Conservation (phyloP, 306 rosid species). For the Fragaria ananassa region DNA sequence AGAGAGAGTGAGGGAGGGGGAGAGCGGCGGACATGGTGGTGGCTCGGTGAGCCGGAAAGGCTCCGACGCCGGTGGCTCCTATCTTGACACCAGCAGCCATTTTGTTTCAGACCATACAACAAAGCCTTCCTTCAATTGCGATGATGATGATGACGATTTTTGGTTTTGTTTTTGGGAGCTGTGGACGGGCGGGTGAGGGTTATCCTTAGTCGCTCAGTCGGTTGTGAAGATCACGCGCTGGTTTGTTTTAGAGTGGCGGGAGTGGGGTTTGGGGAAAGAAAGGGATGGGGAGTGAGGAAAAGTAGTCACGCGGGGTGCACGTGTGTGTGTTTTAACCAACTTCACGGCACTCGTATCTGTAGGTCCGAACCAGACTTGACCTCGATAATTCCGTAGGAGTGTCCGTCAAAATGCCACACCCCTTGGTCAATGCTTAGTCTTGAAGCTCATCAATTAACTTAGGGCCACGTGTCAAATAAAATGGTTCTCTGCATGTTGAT, state of each 20-base stretch:
- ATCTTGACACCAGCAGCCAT: constrained; percentile 54
- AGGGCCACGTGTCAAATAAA: too few species aligned
- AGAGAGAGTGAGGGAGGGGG: constrained; percentile 18
- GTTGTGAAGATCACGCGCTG: background rate
- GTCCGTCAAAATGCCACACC: background rate
- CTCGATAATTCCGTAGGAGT: background rate
- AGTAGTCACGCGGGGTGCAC: background rate
- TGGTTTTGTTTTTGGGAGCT: background rate
- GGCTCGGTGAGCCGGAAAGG: constrained; percentile 62
- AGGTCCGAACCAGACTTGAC: background rate
- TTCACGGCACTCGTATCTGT: background rate
- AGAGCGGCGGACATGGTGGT: constrained; percentile 34
- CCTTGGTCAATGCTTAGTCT: background rate
- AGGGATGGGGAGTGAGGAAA: background rate
- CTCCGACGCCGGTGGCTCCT: constrained; percentile 24
- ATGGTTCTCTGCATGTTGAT: too few species aligned
- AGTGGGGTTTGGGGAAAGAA: background rate
- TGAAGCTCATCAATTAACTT: too few species aligned
- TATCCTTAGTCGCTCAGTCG: background rate
- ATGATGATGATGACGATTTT: background rate
- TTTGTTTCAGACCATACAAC: constrained; percentile 58
- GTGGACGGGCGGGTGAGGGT: constrained; percentile 9
- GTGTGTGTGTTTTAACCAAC: background rate
- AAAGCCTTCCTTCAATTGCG: background rate
- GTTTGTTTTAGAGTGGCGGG: too few species aligned